Evolutionary conservation across 2,329 filamentous ascomycete genomes (phyloP), one percentile per base, ranked within the genome.

Genomic region (Rugonectria rugulosa): DNA sequence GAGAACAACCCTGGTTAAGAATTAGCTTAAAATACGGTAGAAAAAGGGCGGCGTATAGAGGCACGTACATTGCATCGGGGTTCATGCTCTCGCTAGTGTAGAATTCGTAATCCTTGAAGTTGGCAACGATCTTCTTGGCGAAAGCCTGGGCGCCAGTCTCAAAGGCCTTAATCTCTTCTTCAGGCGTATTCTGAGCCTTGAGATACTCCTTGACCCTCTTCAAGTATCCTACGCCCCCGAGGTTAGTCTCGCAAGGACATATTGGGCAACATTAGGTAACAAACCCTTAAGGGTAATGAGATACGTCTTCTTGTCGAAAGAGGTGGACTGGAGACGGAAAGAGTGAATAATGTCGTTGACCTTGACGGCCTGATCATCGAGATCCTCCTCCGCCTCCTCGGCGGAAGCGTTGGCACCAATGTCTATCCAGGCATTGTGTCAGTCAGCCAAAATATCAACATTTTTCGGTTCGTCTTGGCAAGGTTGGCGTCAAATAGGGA

Each of bases 91-190:
- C 88, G 80, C 94, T 93, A 69, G 90, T 91, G 79, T 90, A 90
- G 79, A 97, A 94, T 77, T 98, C 94, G 77, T 89, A 96, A 83
- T 98, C 91, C 82, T 96, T 93, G 85, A 97, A 97, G 81, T 91
- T 94, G 75, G 73, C 79, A 57, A 89, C 81, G 65, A 97, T 83
- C 73, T 91, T 88, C 85, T 96, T 97, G 77, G 91, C 88, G 74
- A 86, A 96, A 52, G 65, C 77, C 63, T 80, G 74, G 56, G 92
- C 93, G 68, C 87, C 88, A 66, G 81, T 85, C 85, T 97, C 89
- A 80, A 97, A 97, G 17, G 81, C 83, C 67, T 86, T 85, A 78
- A 97, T 81, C 59, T 86, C 83, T 12, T 88, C 88, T 2, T 85
- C 84, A 57, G 79, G 68, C 31, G 85, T 84, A 62, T 81, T 81